Percentiles rank a stretch among this genome's conserved stretches.
These are phyloP conservation scores for Capronia coronata DNA, from an alignment of 2,329 filamentous ascomycete species.

Conservation along the genomic window DNA sequence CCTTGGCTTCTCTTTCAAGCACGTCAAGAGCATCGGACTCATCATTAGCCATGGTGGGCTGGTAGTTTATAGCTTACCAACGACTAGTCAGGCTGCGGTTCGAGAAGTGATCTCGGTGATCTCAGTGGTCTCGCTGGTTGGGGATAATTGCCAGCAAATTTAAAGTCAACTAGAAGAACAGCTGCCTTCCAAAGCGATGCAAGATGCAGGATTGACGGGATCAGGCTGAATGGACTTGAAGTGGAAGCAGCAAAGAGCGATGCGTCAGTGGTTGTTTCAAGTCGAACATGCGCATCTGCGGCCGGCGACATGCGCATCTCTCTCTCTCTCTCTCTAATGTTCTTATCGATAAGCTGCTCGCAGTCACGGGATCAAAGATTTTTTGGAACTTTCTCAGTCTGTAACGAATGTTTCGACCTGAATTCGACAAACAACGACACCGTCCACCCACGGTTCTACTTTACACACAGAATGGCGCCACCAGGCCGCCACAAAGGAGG, in stretches of 20 bases:
- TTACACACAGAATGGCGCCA: constrained; percentile 9
- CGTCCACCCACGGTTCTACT: background rate
- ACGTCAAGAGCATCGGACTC: constrained; percentile 72
- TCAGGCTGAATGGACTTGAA: no score
- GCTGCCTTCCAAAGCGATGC: no score
- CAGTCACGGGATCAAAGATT: constrained; percentile 6
- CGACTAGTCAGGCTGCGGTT: constrained; percentile 7
- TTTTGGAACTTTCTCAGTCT: constrained; percentile 1
- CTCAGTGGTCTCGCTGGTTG: background rate
- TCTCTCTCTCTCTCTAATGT: background rate
- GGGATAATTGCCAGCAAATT: background rate
- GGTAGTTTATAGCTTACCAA: constrained; percentile 27
- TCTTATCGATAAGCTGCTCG: background rate
- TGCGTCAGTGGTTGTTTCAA: no score
- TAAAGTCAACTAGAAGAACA: no score
- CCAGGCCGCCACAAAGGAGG: constrained; percentile 12
- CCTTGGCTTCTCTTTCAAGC: constrained; percentile 77
- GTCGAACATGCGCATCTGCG: no score
- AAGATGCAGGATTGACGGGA: background rate
- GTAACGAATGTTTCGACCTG: background rate
- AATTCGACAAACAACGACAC: background rate
- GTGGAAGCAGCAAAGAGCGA: no score
- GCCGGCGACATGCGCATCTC: background rate
- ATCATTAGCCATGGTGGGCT: constrained; percentile 48
- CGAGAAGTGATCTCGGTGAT: no score